Base-by-base conservation (phyloP, 163 green algal species). In the Chlamydomonas reinhardtii region DNA sequence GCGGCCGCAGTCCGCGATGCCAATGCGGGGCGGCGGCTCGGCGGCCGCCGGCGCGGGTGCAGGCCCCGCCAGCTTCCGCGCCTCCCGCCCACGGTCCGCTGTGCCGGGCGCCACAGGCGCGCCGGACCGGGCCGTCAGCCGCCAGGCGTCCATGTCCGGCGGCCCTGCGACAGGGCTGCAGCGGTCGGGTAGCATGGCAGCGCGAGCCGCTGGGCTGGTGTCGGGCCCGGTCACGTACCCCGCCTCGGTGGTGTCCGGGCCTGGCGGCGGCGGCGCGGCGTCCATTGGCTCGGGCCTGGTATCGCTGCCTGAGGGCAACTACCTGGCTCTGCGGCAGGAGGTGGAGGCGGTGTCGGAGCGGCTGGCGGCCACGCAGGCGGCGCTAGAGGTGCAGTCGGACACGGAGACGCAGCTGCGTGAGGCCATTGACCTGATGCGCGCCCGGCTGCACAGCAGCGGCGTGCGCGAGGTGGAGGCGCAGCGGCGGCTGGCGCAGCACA, bases 401-500 rank as follows among this genome's bases (percentile, higher is more conserved):
- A 83, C 79, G 20, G 88, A 91, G 54, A 66, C 74, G 19, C 88
- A 91, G 77, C 84, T 93, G 65, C 83, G 87, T 6, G 83, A 88
- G 56, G 89, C 90, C 59, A 76, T 93, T 14, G 90, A 93, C 64
- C 27, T 93, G 70, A 71, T 93, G 74, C 68, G 90, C 9, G 90
- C 83, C 15, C 35, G 87, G 35, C 64, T 91, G 56, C 90, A 93
- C 76, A 84, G 73, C 71, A 32, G 32, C 54, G 82, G 76, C 3
- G 70, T 90, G 68, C 85, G 88, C 20, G 88, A 92, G 76, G 72
- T 92, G 70, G 90, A 93, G 62, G 64, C 86, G 32, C 87, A 92
- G 87, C 87, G 90, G 69, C 88, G 90, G 32, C 76, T 93, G 84
- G 87, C 91, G 76, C 84, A 89, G 69, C 88, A 93, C 81, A 54